Evolutionary conservation across 108 stramenopile genomes (phyloP), one percentile per base, ranked within the genome.

Genomic region (Cyclotella sp.): DNA sequence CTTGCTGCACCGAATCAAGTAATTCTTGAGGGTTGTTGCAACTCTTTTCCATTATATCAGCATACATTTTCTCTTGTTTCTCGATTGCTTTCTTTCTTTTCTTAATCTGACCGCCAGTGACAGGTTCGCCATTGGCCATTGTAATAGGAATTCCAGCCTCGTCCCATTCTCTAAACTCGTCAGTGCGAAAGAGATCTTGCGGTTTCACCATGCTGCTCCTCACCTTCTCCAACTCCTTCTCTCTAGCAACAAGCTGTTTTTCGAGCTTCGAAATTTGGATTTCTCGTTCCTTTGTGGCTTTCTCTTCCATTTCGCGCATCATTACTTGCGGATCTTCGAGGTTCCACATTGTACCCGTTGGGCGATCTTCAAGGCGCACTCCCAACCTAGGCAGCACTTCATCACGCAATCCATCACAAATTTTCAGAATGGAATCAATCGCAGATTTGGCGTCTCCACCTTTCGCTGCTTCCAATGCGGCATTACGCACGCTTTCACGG

Each of bases 331-430:
- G 97, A 71, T 97, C 94, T 73, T 88, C 97, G 62, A 93, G 82
- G 34, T 97, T 97, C 98, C 98, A 97, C 68, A 91, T 76, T 0
- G 91, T 90, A 19, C 92, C 95, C n/a, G 88, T 78, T 15, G 81
- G 81, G 18, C 85, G 78, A 70, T 98, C 98, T 84, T 98, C 98
- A 15, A 98, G 82, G 19, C 95, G 95, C 43, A 98, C 92, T 47
- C 98, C 98, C 12, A 97, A 74, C 14, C 73, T 82, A 11, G 95
- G 93, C 18, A 98, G 81, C 0, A 83, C 75, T 52, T 94, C 91
- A 81, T 98, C 98, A 27, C 98, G 92, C 52, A 97, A 76, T n/a
- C 66, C 86, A 83, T 98, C 98, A 82, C 97, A 97, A 43, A 82
- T 72, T 61, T 85, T 70, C 57, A 93, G 72, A 27, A 96, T 83